Evolutionary conservation across 1,284 basidiomycete species (phyloP).

Genomic region (Inonotus obliquus): DNA sequence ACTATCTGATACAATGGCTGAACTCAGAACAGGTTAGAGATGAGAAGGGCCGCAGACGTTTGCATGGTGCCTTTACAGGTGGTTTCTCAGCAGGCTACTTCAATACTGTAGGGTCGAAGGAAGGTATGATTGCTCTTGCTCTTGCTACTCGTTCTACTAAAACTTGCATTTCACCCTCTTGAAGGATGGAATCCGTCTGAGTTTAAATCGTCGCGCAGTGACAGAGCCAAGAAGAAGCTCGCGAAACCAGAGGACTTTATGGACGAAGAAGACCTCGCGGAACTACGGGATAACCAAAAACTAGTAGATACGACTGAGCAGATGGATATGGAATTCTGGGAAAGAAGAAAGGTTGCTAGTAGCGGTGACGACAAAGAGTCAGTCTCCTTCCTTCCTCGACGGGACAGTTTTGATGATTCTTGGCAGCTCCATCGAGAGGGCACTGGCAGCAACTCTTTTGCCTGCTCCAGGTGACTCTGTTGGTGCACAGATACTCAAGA

Average conservation of each 20-base stretch:
- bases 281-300: slow-evolving; percentile 66
- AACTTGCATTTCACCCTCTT: not conserved
- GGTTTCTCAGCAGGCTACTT: slow-evolving; percentile 98
- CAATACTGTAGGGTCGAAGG: slow-evolving; percentile 93
- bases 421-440: slow-evolving; percentile 53
- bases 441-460: slow-evolving; percentile 56
- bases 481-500: slow-evolving; percentile 81
- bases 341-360: slow-evolving; percentile 41
- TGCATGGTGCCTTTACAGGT: slow-evolving; percentile 98
- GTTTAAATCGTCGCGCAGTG: slow-evolving; percentile 82
- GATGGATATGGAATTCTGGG: slow-evolving; percentile 60
- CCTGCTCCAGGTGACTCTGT: slow-evolving; percentile 64
- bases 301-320: slow-evolving; percentile 74
- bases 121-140: slow-evolving; percentile 50
- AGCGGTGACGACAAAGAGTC: slow-evolving; percentile 38
- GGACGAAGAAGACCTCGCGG: slow-evolving; percentile 97
- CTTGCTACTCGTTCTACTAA: not conserved
- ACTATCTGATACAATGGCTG: not conserved
- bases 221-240: slow-evolving; percentile 60
- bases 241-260: slow-evolving; percentile 89
- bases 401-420: not conserved
- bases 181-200: slow-evolving; percentile 91
- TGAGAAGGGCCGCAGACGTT: slow-evolving; percentile 86
- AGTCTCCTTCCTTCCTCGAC: slow-evolving; percentile 26
- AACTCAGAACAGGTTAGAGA: slow-evolving; percentile 67